phyloP scores from a whole-genome alignment of 1,284 basidiomycete genomes.

The Paramarasmius palmivorus region DNA sequence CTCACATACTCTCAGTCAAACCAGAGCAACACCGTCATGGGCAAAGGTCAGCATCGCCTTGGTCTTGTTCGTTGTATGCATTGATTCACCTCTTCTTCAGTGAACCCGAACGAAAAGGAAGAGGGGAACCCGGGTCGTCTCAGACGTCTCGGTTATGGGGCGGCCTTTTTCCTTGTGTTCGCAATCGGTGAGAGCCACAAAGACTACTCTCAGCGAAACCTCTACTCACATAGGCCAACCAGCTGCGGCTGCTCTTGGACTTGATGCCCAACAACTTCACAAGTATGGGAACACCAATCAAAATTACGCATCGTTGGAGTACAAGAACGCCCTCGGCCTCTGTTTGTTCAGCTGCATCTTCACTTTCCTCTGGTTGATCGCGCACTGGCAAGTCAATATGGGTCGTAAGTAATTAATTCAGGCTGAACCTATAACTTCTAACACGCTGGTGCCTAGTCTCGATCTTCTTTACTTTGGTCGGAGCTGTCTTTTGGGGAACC shows the following conservation, averaged over 20 bases:
- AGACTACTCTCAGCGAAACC: neutral
- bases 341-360: slow-evolving; percentile 22
- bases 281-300: slow-evolving; percentile 23
- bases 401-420: slow-evolving; percentile 21
- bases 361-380: slow-evolving; percentile 22
- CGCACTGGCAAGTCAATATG: slow-evolving; percentile 24
- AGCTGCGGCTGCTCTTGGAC: slow-evolving; percentile 27
- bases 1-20: too few species aligned
- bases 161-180: neutral
- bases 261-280: slow-evolving; percentile 29
- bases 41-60: too few species aligned
- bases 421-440: too few species aligned
- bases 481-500: slow-evolving; percentile 32
- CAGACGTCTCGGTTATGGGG: neutral
- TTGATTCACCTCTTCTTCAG: too few species aligned
- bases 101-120: too few species aligned
- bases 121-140: too few species aligned
- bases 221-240: slow-evolving; percentile 6
- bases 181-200: neutral
- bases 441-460: slow-evolving; percentile 15
- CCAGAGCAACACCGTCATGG: too few species aligned
- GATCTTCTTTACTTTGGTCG: slow-evolving; percentile 23
- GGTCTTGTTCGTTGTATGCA: too few species aligned
- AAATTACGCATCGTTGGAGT: slow-evolving; percentile 27
- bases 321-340: slow-evolving; percentile 28